Conservation (phyloP, 2,329 filamentous ascomycete species). For the Celoporthe dispersa region DNA sequence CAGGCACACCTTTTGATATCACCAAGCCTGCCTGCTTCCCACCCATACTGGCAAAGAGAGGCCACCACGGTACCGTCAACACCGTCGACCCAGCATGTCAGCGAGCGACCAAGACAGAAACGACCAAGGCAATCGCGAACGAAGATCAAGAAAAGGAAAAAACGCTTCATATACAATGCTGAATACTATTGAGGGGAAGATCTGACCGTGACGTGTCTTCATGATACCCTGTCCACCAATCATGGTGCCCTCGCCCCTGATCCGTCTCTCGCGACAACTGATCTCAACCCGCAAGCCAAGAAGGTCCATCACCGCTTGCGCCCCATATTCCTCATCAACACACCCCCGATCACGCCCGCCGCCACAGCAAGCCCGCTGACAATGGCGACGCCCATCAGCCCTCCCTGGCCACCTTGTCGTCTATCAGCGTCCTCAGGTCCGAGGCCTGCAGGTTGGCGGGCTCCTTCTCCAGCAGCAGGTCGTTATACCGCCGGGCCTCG, state of each 20-base stretch:
- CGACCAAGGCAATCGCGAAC: too few relatives aligned
- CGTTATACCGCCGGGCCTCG: slow-evolving; percentile 93
- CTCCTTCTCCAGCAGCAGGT: slow-evolving; percentile 87
- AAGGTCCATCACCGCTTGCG: slow-evolving; percentile 54
- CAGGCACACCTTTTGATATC: neutral
- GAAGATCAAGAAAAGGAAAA: neutral
- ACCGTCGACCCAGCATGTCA: neutral
- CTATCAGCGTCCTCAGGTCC: slow-evolving; percentile 85
- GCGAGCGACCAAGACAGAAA: neutral
- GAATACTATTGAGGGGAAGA: slow-evolving; percentile 1
- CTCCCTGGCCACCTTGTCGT: slow-evolving; percentile 95
- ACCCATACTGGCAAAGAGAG: neutral
- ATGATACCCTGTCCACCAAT: neutral
- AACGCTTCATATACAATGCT: slow-evolving; percentile 3
- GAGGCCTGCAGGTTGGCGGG: slow-evolving; percentile 87
- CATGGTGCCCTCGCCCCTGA: neutral
- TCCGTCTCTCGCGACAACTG: neutral
- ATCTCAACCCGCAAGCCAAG: neutral
- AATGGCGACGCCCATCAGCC: slow-evolving; percentile 91
- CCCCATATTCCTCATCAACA: slow-evolving; percentile 77
- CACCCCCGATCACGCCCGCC: slow-evolving; percentile 88
- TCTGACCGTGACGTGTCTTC: neutral
- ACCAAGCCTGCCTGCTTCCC: neutral
- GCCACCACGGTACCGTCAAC: neutral
- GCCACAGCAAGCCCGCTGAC: slow-evolving; percentile 90